Evolutionary conservation across 2,329 filamentous ascomycete species (phyloP).

Genomic region (Colletotrichum higginsianum): DNA sequence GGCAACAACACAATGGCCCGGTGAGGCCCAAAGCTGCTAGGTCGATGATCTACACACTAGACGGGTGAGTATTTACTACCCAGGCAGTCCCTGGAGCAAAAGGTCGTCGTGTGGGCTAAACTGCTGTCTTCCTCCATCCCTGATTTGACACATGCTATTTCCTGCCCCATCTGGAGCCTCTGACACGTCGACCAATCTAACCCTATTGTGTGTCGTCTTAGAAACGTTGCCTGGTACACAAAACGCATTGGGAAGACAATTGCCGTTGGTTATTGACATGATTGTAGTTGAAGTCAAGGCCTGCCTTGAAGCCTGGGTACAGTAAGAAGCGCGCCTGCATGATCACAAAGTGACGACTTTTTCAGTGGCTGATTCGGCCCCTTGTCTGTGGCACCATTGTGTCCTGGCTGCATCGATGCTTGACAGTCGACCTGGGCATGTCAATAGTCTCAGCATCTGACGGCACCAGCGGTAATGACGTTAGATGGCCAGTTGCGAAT

Average conservation of each 20-base stretch:
- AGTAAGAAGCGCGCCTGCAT: background rate
- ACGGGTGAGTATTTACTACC: slow-evolving; percentile 9
- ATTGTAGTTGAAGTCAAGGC: background rate
- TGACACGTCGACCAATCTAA: slow-evolving; percentile 31
- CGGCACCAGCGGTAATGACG: background rate
- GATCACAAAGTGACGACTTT: background rate
- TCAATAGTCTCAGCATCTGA: background rate
- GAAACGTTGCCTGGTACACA: slow-evolving; percentile 13
- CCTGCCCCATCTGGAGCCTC: slow-evolving; percentile 21
- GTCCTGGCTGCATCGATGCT: background rate
- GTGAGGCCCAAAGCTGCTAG: slow-evolving; percentile 37
- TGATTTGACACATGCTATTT: slow-evolving; percentile 28
- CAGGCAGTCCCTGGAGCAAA: slow-evolving; percentile 22
- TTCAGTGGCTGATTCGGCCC: background rate
- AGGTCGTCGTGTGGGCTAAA: background rate
- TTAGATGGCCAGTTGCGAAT: background rate
- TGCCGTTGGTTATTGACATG: too few species aligned
- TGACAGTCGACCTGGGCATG: background rate
- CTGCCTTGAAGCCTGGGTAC: too few species aligned
- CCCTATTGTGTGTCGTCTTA: slow-evolving; percentile 24
- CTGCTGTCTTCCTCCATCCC: background rate
- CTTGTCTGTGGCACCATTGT: background rate
- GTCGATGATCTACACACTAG: background rate
- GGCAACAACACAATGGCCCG: slow-evolving; percentile 16
- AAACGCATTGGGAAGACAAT: background rate